phyloP scores from a whole-genome alignment of 257 asterid species.

The Linaria vulgaris region DNA sequence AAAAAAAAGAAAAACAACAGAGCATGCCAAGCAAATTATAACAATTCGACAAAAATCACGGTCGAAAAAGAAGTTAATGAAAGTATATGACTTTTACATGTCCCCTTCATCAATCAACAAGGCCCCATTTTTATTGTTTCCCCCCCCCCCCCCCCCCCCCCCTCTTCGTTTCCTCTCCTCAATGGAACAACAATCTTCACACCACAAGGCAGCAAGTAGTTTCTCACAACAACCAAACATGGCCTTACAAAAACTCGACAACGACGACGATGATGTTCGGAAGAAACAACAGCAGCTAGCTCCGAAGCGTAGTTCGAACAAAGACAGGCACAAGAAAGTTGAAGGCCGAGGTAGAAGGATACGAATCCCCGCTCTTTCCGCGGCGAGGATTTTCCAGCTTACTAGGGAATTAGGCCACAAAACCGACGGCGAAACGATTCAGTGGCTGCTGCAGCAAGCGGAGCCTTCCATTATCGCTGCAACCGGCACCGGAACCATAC shows the following conservation, averaged over 20 bases:
- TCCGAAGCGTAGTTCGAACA: constrained; percentile 58
- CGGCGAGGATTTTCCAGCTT: constrained; percentile 69
- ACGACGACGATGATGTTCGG: constrained; percentile 21
- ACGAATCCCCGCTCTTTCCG: constrained; percentile 67
- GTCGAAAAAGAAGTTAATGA: constrained; percentile 21
- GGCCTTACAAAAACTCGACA: constrained; percentile 34
- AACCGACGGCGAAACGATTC: constrained; percentile 73
- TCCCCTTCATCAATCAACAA: constrained; percentile 44
- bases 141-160: constrained; percentile 33
- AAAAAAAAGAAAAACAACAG: neutral
- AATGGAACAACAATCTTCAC: constrained; percentile 7
- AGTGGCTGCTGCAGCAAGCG: constrained; percentile 72
- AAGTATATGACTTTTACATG: constrained; percentile 30
- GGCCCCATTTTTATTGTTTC: constrained; percentile 39
- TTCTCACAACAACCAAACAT: constrained; percentile 54
- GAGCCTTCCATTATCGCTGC: constrained; percentile 72
- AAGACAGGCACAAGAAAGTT: constrained; percentile 69
- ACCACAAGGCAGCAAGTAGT: constrained; percentile 29
- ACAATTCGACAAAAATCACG: neutral
- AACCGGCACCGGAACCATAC: constrained; percentile 71
- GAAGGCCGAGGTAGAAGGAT: constrained; percentile 74
- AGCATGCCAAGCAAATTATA: neutral
- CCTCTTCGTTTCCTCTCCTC: constrained; percentile 24
- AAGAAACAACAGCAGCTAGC: constrained; percentile 38
- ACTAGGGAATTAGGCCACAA: constrained; percentile 66